Evolutionary conservation across 495 filamentous ascomycete species (phyloP).

Genomic region (Penicillium crystallinum): DNA sequence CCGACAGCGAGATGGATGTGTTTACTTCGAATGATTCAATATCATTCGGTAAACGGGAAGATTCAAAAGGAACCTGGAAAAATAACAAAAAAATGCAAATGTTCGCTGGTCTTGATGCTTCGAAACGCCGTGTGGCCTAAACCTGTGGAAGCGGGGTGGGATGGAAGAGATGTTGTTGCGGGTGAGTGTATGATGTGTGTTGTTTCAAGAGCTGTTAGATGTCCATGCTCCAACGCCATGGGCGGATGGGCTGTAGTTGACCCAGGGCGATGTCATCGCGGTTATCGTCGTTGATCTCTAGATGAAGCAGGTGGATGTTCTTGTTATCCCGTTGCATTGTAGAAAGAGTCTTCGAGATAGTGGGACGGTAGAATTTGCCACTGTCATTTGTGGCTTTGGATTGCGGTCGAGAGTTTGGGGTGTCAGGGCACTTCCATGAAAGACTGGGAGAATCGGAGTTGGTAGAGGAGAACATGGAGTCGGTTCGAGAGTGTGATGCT

Average conservation of each 20-base stretch:
- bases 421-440: slow-evolving; percentile 36
- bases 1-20: not conserved
- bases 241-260: slow-evolving; percentile 37
- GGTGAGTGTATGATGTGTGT: not conserved
- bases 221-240: slow-evolving; percentile 48
- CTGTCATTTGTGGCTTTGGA: slow-evolving; percentile 38
- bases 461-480: slow-evolving; percentile 32
- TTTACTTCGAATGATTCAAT: not conserved
- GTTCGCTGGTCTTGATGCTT: slow-evolving; percentile 3
- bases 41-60: not conserved
- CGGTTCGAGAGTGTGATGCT: slow-evolving; percentile 27
- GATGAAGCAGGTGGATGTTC: slow-evolving; percentile 36
- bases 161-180: not conserved
- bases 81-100: slow-evolving; percentile 3
- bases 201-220: slow-evolving; percentile 22
- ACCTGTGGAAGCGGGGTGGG: not conserved
- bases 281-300: slow-evolving; percentile 38
- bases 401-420: slow-evolving; percentile 35
- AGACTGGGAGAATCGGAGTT: slow-evolving; percentile 28
- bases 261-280: slow-evolving; percentile 34
- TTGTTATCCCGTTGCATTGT: slow-evolving; percentile 30
- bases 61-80: not conserved
- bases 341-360: slow-evolving; percentile 34
- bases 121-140: not conserved
- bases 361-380: slow-evolving; percentile 24